Evolutionary conservation across 225 moss, liverwort and hornwort genomes (phyloP), one percentile per base, ranked within the genome.

Genomic region (Physcomitrium patens): DNA sequence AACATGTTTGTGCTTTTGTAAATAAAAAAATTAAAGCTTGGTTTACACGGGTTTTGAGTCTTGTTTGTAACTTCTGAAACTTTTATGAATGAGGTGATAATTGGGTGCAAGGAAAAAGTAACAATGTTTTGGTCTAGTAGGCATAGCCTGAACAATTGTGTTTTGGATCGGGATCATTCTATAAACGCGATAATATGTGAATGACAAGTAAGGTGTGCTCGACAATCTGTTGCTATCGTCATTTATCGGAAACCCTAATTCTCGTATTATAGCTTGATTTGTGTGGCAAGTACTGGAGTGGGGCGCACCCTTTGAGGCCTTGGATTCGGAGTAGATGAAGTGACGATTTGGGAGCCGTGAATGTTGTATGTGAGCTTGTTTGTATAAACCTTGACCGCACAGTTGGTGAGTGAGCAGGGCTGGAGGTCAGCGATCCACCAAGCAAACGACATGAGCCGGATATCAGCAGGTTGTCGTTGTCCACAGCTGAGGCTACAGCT

Each of bases 401-500:
- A 50, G 14, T 24, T 23, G 16, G 63, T 43, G 49, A 23, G 27
- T 77, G 85, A 80, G 64, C 81, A 89, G 89, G 89, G 89, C 37
- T 89, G 72, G 89, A 89, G 83, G 86, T 89, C 42, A 89, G 76
- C 60, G 89, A 86, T 70, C 86, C 83, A 67, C 89, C 89, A 37
- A 74, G 76, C 46, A 89, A 89, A 71, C 85, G 89, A 49, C 89
- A 83, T 63, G 89, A 76, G 73, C 86, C 86, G 12, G 89, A 86
- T 65, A 62, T 89, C 24, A 63, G 83, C 78, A 80, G 67, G 44
- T 64, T 89, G 60, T 77, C 49, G 51, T 60, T 89, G 27, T 83
- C 81, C 31, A 37, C 31, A 58, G 67, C 85, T 20, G 63, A 72
- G 67, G 70, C 76, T 7, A 62, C 71, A 20, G 27, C 80, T 60